Conservation (phyloP, 2,329 filamentous ascomycete genomes). For the Colletotrichum horii region DNA sequence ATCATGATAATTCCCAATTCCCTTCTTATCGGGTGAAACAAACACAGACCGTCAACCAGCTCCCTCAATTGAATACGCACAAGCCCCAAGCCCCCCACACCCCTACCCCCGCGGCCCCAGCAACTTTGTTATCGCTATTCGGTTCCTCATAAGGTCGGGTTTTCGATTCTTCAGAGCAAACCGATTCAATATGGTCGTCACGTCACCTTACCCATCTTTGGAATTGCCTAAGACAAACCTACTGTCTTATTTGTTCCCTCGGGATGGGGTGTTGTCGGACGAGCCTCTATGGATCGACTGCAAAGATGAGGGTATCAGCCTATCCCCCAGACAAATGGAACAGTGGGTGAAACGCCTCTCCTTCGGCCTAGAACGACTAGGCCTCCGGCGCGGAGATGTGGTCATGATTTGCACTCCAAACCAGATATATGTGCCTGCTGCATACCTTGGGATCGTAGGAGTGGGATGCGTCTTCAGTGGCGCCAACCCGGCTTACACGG, state of each 20-base stretch:
- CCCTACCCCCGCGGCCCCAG: too few species aligned
- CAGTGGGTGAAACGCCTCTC: constrained; percentile 58
- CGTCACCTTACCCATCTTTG: constrained; percentile 45
- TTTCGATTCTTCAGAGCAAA: neutral
- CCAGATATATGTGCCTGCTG: constrained; percentile 59
- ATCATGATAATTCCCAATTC: neutral
- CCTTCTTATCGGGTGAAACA: neutral
- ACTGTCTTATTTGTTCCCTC: constrained; percentile 40
- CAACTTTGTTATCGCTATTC: neutral
- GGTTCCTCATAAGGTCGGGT: neutral
- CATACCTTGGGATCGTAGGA: constrained; percentile 59
- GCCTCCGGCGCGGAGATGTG: constrained; percentile 52
- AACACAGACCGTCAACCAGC: neutral
- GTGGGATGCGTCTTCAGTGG: constrained; percentile 59
- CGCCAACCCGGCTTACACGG: constrained; percentile 57
- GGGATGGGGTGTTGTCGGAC: constrained; percentile 36
- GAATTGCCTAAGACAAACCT: constrained; percentile 51
- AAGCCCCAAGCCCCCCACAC: too few species aligned
- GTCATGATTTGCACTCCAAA: constrained; percentile 60
- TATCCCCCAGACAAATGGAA: constrained; percentile 53
- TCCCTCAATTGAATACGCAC: neutral
- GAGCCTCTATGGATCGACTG: constrained; percentile 60
- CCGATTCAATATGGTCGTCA: constrained; percentile 41
- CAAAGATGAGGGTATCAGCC: constrained; percentile 43
- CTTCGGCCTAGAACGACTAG: constrained; percentile 50